These are phyloP conservation scores for Strigomonas culicis DNA, from an alignment of 208 protist genomes.

Conservation along the genomic window DNA sequence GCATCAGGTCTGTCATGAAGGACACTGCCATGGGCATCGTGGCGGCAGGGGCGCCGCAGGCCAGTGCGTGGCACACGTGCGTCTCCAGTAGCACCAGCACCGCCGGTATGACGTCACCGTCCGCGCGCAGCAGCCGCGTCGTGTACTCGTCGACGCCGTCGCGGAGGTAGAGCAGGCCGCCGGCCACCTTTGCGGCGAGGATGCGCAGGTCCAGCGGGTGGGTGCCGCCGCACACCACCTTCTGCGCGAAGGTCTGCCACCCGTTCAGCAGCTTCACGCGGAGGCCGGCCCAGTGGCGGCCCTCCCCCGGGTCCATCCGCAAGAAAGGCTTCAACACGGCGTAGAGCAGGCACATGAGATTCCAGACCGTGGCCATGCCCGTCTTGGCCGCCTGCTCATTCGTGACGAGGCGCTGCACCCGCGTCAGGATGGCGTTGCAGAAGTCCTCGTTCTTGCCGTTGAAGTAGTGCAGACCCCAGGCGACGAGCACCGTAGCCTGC, in stretches of 20 bases:
- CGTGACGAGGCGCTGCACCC: background rate
- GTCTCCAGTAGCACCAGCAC: slow-evolving; percentile 26
- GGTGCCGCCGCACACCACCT: slow-evolving; percentile 4
- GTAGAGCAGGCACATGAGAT: background rate
- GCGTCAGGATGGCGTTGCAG: slow-evolving; percentile 14
- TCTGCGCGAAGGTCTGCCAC: slow-evolving; percentile 17
- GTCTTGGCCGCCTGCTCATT: background rate
- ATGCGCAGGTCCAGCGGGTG: slow-evolving; percentile 27
- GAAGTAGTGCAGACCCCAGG: slow-evolving; percentile 16
- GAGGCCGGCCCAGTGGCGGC: too few species aligned
- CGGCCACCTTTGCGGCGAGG: slow-evolving; percentile 32
- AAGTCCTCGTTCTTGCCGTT: slow-evolving; percentile 13
- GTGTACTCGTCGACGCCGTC: slow-evolving; percentile 32
- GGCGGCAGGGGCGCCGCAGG: slow-evolving; percentile 7
- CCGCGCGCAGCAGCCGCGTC: slow-evolving; percentile 13
- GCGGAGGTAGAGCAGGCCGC: slow-evolving; percentile 13
- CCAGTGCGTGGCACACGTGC: slow-evolving; percentile 18
- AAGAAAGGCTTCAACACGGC: background rate
- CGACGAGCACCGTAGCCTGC: slow-evolving; percentile 16
- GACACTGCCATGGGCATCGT: slow-evolving; percentile 56
- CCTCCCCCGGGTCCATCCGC: too few species aligned
- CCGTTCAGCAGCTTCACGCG: background rate
- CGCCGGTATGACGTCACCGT: slow-evolving; percentile 13
- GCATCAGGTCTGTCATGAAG: slow-evolving; percentile 36
- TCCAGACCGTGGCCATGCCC: background rate